Evolutionary conservation across 2,329 filamentous ascomycete species (phyloP).

Genomic region (Cercospora beticola): DNA sequence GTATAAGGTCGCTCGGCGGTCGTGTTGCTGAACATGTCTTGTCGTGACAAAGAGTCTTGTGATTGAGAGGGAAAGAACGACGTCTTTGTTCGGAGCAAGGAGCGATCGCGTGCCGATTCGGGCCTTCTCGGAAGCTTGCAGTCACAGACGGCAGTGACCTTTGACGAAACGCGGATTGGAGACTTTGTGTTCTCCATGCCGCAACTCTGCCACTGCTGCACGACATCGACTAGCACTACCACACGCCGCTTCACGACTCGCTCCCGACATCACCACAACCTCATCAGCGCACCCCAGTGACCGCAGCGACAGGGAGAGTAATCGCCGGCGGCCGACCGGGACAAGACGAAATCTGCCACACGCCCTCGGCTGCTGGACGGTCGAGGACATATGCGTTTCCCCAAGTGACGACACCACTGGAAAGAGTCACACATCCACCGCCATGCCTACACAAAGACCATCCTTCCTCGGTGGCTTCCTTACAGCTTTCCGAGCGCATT

Average conservation of each 20-base stretch:
- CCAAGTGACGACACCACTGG: not conserved
- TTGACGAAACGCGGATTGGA: slow-evolving; percentile 8
- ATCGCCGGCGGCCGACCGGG: not conserved
- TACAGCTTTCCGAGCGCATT: slow-evolving; percentile 65
- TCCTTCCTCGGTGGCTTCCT: slow-evolving; percentile 66
- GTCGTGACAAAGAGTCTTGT: not conserved
- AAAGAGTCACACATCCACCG: not conserved
- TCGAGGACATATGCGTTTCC: not conserved
- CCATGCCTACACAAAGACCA: slow-evolving; percentile 64
- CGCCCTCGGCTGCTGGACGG: slow-evolving; percentile 9
- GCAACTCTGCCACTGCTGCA: slow-evolving; percentile 1
- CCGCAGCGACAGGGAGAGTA: not conserved
- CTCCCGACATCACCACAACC: not conserved
- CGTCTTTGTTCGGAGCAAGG: not conserved
- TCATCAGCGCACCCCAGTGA: not conserved
- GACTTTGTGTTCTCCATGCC: not conserved
- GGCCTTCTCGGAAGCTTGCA: slow-evolving; percentile 6
- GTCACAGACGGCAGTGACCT: slow-evolving; percentile 5
- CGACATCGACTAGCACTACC: slow-evolving; percentile 1
- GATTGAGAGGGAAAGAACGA: not conserved
- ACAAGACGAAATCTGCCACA: not conserved
- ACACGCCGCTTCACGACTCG: not conserved
- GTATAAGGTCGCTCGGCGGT: not conserved
- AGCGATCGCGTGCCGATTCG: slow-evolving; percentile 3
- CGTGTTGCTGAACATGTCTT: not conserved